Evolutionary conservation across 352 stramenopile species (phyloP), one percentile per base, ranked within the genome.

Genomic region (Hyaloperonospora arabidopsidis): DNA sequence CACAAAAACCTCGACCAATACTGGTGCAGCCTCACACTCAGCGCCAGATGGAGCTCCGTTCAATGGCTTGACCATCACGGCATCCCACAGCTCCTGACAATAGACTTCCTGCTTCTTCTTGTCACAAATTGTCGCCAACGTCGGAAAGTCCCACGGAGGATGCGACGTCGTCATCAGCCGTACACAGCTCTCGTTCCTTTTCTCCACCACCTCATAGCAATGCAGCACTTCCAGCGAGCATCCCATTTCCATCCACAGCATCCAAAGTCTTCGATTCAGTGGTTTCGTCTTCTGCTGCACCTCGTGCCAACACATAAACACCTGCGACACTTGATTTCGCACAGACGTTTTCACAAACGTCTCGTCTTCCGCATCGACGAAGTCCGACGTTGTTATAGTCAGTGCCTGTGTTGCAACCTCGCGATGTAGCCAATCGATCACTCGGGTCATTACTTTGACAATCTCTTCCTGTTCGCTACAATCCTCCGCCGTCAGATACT

Each of bases 201-300:
- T 38, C 28, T 41, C 18, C 21, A 18, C 11, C 12, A 18, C 21
- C 5, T 60, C 8, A 43, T 18, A 63, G 18, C 39, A 54, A 2
- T 35, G 52, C 15, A 72, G 13, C 5, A 64, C 59, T 0, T 67
- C 49, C 17, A 75, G 34, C 17, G 52, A 48, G 21, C 55, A 67
- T 18, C 67, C 63, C 45, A 75, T 36, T 23, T 72, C 49, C 14
- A 38, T n/a, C 67, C 67, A 75, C 52, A 61, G 5, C 29, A 75
- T 59, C 67, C 67, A 75, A 11, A 69, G 22, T 13, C 21, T 51
- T 19, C 35, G 18, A 10, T 19, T 59, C 22, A 71, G 46, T 15
- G 44, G 13, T 10, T 52, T 40, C 54, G 36, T 49, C 35, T 28
- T 19, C 32, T 51, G 49, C n/a, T 64, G 58, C 41, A 55, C 28